Base-by-base conservation (phyloP, 2,329 filamentous ascomycete species). In the Trichoderma simmonsii region DNA sequence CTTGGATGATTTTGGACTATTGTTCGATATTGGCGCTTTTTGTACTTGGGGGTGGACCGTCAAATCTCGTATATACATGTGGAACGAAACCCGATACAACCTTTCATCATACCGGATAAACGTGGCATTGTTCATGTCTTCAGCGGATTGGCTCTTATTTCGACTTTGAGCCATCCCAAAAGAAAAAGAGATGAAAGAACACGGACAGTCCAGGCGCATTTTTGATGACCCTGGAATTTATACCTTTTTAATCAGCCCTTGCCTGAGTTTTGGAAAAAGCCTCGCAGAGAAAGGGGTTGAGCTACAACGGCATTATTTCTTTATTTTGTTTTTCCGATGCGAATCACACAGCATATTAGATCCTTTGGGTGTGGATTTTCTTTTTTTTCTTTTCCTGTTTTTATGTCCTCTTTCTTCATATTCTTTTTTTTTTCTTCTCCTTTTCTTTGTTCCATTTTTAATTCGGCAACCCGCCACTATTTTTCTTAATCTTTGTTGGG, bases 91-190 rank as follows among this genome's bases (percentile, higher is more conserved):
- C 76, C 36, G 76, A 76, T 77, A 75, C 78, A 76, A 77, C 70
- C 74, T 73, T 76, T 65, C 73, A 36, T 76, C 72, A 78, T 82
- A 81, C 83, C 80, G 84, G 82, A 81, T 84, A 84, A 36, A 83
- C 84, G 83, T 81, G 83, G 84, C 84, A 85, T 85, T 82, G 81
- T 81, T 18, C 28, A 30, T 63, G 30, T 34, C 12, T 51, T 56
- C 48, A 3, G 14, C 57, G 18, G 60, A 30, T 28, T 24, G 43
- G 12, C 59, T 32, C 43, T 4, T 15, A 63, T 15, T 6, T 64
- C 28, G 34, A 48, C 57, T 18, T 21, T 39, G 14, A 62, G 36
- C 18, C 21, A 51, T 32, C 28, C n/a, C 18, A 8, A 39, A 18
- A 18, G 54, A 11, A 34, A 26, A 26, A n/a, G 34, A 66, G 21